phyloP scores from a whole-genome alignment of 495 filamentous ascomycete species.

The Cladorrhinum samala region DNA sequence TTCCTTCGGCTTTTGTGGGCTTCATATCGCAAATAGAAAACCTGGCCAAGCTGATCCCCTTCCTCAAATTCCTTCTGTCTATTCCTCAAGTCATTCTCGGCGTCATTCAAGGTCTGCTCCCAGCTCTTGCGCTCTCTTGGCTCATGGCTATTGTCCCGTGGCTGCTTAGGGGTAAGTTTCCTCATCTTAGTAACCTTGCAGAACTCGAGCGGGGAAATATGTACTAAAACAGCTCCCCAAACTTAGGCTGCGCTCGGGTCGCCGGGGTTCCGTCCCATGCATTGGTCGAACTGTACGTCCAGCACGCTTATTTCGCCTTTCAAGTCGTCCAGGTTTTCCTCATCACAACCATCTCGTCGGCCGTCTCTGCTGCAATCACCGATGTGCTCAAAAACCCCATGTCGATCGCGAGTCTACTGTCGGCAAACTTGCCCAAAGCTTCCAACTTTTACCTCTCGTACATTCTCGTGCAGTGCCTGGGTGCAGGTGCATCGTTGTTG shows the following conservation, averaged over 20 bases:
- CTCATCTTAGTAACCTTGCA: not conserved
- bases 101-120: slow-evolving; percentile 73
- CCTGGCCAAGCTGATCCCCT: slow-evolving; percentile 54
- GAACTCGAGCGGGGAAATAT: not conserved
- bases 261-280: slow-evolving; percentile 66
- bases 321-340: slow-evolving; percentile 90
- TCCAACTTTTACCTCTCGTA: slow-evolving; percentile 90
- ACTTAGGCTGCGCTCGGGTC: slow-evolving; percentile 59
- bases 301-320: slow-evolving; percentile 81
- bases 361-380: slow-evolving; percentile 57
- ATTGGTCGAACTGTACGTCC: slow-evolving; percentile 67
- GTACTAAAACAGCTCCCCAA: no score
- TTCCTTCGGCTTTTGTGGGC: slow-evolving; percentile 76
- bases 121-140: slow-evolving; percentile 64
- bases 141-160: slow-evolving; percentile 78
- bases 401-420: slow-evolving; percentile 54
- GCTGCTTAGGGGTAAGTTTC: slow-evolving; percentile 59
- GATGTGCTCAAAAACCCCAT: slow-evolving; percentile 58
- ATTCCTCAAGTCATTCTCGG: slow-evolving; percentile 61
- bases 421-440: slow-evolving; percentile 67
- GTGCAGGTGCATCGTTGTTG: slow-evolving; percentile 58
- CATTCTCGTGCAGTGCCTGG: slow-evolving; percentile 78
- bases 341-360: slow-evolving; percentile 69
- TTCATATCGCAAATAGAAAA: slow-evolving; percentile 70
- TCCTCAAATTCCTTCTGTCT: slow-evolving; percentile 60